These are phyloP conservation scores for Caryocar brasiliense DNA, from an alignment of 441 rosid species.

Conservation along the genomic window DNA sequence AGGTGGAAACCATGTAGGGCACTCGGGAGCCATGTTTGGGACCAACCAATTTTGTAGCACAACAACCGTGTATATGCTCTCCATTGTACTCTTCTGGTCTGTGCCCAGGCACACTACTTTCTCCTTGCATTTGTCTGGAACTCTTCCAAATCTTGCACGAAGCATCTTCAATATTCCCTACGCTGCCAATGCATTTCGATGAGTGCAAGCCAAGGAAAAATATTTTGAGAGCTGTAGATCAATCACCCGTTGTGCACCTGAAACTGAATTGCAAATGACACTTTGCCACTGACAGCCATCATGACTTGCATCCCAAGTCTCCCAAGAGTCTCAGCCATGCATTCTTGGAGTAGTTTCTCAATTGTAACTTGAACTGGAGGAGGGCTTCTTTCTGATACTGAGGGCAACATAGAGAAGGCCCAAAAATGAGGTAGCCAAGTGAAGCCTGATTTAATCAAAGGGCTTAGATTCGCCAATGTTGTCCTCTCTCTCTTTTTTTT, in stretches of 20 bases:
- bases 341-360: not conserved
- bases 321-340: not conserved
- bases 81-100: constrained; percentile 50
- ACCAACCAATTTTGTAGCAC: constrained; percentile 85
- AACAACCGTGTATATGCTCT: constrained; percentile 29
- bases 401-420: no score
- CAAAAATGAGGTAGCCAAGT: no score
- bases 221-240: no score
- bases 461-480: no score
- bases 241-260: not conserved
- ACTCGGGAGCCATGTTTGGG: constrained; percentile 31
- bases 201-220: no score
- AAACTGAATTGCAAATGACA: not conserved
- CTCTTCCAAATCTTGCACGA: constrained; percentile 30
- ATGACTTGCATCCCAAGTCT: not conserved
- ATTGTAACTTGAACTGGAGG: not conserved
- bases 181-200: no score
- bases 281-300: not conserved
- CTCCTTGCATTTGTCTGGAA: constrained; percentile 27
- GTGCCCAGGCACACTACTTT: constrained; percentile 54
- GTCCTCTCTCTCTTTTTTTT: no score
- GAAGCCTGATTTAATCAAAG: no score
- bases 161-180: constrained; percentile 46
- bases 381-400: constrained; percentile 5
- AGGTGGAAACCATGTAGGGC: constrained; percentile 10